phyloP scores from a whole-genome alignment of 2,329 filamentous ascomycete species.

The Chrysoporthe austroafricana region DNA sequence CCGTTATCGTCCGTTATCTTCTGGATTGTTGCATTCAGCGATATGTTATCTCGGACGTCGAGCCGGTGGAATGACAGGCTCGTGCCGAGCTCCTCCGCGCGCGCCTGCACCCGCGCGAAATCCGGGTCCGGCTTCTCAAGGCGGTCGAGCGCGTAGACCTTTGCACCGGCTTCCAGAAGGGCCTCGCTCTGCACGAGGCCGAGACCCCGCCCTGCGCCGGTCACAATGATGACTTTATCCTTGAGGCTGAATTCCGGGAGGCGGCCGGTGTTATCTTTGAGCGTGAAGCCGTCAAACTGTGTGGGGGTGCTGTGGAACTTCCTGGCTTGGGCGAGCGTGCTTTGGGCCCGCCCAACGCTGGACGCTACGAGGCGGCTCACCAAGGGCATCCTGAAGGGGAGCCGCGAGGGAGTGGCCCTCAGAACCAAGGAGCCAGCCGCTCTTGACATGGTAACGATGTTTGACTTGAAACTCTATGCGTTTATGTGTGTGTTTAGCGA shows the following conservation, averaged over 20 bases:
- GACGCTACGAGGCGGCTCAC: background rate
- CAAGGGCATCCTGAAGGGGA: conserved; percentile 8
- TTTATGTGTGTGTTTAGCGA: background rate
- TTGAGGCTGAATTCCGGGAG: conserved; percentile 77
- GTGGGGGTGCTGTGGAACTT: conserved; percentile 16
- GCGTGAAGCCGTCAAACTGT: conserved; percentile 10
- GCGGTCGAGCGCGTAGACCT: conserved; percentile 66
- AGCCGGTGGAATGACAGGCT: conserved; percentile 75
- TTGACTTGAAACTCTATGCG: background rate
- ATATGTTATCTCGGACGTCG: conserved; percentile 74
- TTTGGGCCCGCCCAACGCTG: background rate
- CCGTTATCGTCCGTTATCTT: conserved; percentile 72
- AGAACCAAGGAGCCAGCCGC: conserved; percentile 7
- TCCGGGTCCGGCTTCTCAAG: conserved; percentile 58
- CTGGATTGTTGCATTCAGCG: conserved; percentile 69
- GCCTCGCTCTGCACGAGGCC: conserved; percentile 80
- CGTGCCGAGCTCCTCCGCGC: conserved; percentile 68
- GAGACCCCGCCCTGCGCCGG: conserved; percentile 76
- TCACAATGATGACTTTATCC: conserved; percentile 75
- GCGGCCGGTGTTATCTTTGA: conserved; percentile 20
- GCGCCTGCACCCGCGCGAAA: conserved; percentile 67
- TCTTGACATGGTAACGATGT: conserved; percentile 21
- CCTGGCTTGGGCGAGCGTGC: background rate
- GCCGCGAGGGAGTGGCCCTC: background rate
- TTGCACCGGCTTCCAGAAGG: conserved; percentile 78